These are phyloP conservation scores for Lactarius hengduanensis DNA, from an alignment of 768 basidiomycete genomes.

Conservation along the genomic window DNA sequence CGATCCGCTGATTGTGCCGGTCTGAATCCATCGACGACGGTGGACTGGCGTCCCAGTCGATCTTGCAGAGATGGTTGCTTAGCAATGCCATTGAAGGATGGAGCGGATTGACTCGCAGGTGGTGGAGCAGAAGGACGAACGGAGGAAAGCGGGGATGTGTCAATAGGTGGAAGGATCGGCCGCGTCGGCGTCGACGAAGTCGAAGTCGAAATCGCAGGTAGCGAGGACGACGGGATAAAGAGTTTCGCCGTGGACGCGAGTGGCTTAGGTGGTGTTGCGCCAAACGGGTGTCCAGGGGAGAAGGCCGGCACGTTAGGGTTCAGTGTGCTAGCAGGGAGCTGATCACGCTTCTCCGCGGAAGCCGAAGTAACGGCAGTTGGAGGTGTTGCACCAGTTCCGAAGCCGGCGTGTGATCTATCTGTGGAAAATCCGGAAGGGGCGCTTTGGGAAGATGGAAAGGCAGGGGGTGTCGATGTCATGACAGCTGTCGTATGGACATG, in stretches of 20 bases:
- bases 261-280: slow-evolving; percentile 24
- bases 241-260: slow-evolving; percentile 13
- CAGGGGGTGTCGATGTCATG: neutral
- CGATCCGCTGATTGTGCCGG: neutral
- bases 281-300: slow-evolving; percentile 25
- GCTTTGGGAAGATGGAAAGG: slow-evolving; percentile 14
- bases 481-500: neutral
- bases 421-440: slow-evolving; percentile 1
- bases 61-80: slow-evolving; percentile 3
- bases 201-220: slow-evolving; percentile 8
- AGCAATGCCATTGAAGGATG: slow-evolving; percentile 11
- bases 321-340: slow-evolving; percentile 3
- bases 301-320: slow-evolving; percentile 29
- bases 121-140: neutral
- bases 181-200: slow-evolving; percentile 19
- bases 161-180: slow-evolving; percentile 21
- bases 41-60: slow-evolving; percentile 12
- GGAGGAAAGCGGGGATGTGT: slow-evolving; percentile 21
- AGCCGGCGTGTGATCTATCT: neutral
- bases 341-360: slow-evolving; percentile 13
- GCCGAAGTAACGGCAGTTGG: slow-evolving; percentile 19
- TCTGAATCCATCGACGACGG: slow-evolving; percentile 16
- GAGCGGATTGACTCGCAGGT: slow-evolving; percentile 18
- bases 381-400: slow-evolving; percentile 20
- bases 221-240: slow-evolving; percentile 8